Conservation (phyloP, 2,329 filamentous ascomycete species). For the Cercospora nicotianae region DNA sequence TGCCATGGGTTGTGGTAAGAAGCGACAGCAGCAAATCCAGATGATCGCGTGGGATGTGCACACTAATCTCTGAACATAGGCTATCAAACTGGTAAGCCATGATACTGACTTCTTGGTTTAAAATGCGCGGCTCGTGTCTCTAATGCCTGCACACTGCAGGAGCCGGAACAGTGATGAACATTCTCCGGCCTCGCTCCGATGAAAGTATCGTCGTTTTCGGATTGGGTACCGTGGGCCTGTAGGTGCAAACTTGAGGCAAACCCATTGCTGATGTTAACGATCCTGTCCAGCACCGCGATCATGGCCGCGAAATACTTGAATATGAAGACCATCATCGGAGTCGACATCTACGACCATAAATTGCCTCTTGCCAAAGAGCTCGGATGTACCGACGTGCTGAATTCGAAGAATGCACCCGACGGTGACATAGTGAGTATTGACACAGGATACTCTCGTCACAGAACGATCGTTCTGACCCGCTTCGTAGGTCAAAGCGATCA, state of each 20-base stretch:
- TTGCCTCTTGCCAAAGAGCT: constrained; percentile 23
- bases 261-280: background rate
- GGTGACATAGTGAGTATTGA: constrained; percentile 2
- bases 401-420: constrained; percentile 17
- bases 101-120: background rate
- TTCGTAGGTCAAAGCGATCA: constrained; percentile 14
- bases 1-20: background rate
- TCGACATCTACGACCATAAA: constrained; percentile 27
- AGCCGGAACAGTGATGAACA: background rate
- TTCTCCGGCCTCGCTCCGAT: background rate
- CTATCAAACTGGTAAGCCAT: background rate
- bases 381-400: constrained; percentile 23
- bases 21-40: background rate
- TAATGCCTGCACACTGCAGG: background rate
- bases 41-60: background rate
- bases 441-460: background rate
- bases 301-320: constrained; percentile 27
- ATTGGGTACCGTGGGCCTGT: constrained; percentile 20
- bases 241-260: background rate
- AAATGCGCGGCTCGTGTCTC: background rate
- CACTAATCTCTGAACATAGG: background rate
- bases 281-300: constrained; percentile 16
- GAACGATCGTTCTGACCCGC: background rate
- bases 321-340: constrained; percentile 27
- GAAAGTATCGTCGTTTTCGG: background rate